phyloP scores from a whole-genome alignment of 805 yeast genomes.

The Myxozyma sirexii region DNA sequence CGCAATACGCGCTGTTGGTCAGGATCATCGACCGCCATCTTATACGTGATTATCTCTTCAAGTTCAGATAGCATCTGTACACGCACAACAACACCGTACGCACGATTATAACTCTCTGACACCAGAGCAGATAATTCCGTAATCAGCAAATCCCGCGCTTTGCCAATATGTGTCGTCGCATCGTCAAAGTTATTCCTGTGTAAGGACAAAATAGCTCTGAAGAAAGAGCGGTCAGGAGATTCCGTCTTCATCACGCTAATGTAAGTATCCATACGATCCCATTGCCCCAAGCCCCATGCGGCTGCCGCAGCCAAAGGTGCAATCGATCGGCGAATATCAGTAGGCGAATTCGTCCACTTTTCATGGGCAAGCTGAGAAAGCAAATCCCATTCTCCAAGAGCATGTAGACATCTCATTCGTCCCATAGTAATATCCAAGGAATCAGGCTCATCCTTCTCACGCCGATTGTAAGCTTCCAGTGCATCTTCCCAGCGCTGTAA shows the following conservation, averaged over 20 bases:
- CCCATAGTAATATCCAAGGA: conserved; percentile 93
- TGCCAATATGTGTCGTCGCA: conserved; percentile 74
- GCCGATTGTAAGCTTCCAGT: conserved; percentile 78
- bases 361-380: conserved; percentile 80
- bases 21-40: conserved; percentile 78
- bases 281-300: conserved; percentile 95
- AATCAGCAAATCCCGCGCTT: conserved; percentile 85
- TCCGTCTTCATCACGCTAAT: conserved; percentile 87
- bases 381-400: conserved; percentile 98
- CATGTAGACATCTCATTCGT: conserved; percentile 96
- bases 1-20: conserved; percentile 78
- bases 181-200: conserved; percentile 85
- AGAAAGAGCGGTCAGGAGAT: conserved; percentile 93
- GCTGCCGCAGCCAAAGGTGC: conserved; percentile 99
- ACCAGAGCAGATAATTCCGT: conserved; percentile 94
- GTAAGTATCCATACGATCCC: conserved; percentile 94
- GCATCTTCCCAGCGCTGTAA: conserved; percentile 99
- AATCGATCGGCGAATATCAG: conserved; percentile 75
- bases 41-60: conserved; percentile 91
- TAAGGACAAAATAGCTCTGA: conserved; percentile 82
- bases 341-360: conserved; percentile 76
- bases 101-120: conserved; percentile 94
- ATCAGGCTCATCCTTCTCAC: conserved; percentile 58
- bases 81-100: conserved; percentile 93
- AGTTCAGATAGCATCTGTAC: conserved; percentile 96